phyloP scores from a whole-genome alignment of 192 early-diverging fungal species.

The Coemansia sp. region DNA sequence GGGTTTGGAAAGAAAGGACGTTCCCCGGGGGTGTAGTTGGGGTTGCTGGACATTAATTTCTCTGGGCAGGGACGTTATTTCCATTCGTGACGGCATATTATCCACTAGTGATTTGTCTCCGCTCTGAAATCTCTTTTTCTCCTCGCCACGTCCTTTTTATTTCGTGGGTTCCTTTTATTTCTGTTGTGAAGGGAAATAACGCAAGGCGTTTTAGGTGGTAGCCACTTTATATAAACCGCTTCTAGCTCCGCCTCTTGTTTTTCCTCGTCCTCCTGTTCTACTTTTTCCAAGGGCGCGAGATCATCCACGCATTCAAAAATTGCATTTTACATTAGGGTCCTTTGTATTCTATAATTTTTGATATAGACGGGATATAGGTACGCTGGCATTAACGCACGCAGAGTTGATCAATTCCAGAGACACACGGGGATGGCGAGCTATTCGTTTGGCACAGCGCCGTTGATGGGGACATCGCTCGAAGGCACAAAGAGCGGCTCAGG shows the following conservation, averaged over 20 bases:
- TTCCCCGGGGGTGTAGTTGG: background rate
- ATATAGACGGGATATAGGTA: background rate
- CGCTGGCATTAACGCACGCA: too few species aligned
- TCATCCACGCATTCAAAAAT: background rate
- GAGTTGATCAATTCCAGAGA: background rate
- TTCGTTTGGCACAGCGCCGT: slow-evolving; percentile 42
- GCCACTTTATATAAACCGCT: slow-evolving; percentile 18
- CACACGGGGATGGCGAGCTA: slow-evolving; percentile 34
- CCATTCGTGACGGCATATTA: slow-evolving; percentile 19
- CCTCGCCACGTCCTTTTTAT: background rate
- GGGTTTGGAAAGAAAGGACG: background rate
- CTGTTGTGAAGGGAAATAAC: background rate
- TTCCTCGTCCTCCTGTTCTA: background rate
- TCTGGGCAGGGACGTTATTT: slow-evolving; percentile 10
- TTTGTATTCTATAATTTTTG: too few species aligned
- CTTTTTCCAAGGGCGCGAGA: background rate
- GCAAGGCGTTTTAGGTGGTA: slow-evolving; percentile 10
- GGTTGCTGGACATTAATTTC: slow-evolving; percentile 1
- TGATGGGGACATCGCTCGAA: slow-evolving; percentile 27
- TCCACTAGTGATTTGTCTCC: slow-evolving; percentile 13
- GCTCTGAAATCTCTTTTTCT: background rate
- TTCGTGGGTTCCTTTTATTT: background rate
- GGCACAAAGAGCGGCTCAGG: slow-evolving; percentile 8
- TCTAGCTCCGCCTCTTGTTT: background rate
- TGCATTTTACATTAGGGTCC: background rate